Conservation (phyloP, 371 early-diverging fungal species). For the Syncephalastrum contaminatum region DNA sequence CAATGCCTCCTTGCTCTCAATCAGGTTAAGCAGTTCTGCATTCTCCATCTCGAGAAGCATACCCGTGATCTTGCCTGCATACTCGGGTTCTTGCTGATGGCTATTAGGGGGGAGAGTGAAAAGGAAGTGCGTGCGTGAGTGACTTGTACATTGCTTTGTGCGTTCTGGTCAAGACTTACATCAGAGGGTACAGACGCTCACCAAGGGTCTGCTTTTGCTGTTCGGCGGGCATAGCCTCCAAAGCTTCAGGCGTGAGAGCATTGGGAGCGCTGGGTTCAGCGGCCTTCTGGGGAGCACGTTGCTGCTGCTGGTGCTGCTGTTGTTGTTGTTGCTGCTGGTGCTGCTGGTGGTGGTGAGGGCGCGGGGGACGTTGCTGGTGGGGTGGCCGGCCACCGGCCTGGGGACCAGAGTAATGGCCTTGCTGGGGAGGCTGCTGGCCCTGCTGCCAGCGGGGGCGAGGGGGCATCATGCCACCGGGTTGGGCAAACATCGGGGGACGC, state of each 20-base stretch:
- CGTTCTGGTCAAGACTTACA: slow-evolving; percentile 23
- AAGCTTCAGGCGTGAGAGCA: slow-evolving; percentile 74
- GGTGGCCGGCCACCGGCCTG: slow-evolving; percentile 43
- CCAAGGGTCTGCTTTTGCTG: slow-evolving; percentile 95
- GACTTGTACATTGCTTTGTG: no score
- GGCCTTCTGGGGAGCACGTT: slow-evolving; percentile 25
- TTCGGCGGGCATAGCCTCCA: slow-evolving; percentile 81
- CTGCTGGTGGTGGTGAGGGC: slow-evolving; percentile 32
- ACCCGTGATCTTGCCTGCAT: slow-evolving; percentile 97
- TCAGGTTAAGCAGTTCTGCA: slow-evolving; percentile 84
- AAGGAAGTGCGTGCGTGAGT: no score
- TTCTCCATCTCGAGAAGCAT: slow-evolving; percentile 99
- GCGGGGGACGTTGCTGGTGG: slow-evolving; percentile 36
- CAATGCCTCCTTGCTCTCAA: slow-evolving; percentile 78
- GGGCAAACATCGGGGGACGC: slow-evolving; percentile 53
- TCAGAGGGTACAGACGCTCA: slow-evolving; percentile 90
- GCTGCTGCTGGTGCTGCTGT: slow-evolving; percentile 1
- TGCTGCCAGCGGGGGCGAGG: slow-evolving; percentile 68
- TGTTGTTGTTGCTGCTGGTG: slow-evolving; percentile 4
- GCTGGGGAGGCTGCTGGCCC: slow-evolving; percentile 33
- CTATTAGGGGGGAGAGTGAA: slow-evolving; percentile 3
- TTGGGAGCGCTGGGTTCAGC: slow-evolving; percentile 33
- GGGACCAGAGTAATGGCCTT: slow-evolving; percentile 31
- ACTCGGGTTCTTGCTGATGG: slow-evolving; percentile 60
- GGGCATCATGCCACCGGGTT: slow-evolving; percentile 30